Base-by-base conservation (phyloP, 176 grass and related monocot genomes). In the Triticum aestivum region DNA sequence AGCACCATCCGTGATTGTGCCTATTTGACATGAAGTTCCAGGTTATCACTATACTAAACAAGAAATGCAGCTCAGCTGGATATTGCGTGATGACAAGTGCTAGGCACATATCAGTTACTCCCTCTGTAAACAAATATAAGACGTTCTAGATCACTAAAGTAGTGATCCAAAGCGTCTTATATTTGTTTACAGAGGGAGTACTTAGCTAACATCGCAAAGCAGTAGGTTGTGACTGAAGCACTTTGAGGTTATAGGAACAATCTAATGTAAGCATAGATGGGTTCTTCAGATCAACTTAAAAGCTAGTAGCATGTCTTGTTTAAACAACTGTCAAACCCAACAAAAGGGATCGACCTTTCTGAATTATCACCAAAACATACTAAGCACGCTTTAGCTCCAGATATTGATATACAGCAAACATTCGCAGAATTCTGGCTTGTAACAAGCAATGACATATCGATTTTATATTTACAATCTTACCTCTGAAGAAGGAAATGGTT, bases 401-500 rank as follows among this genome's bases (percentile, higher is more conserved):
- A 34, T 85, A 33, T 4, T 75, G 17, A 61, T 82, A 30, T 11
- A 78, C 6, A 5, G 41, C 33, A 42, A 26, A 15, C 20, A 9
- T 8, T 27, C 18, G 0, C 34, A 7, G 3, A 73, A 73, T 47
- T 77, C n/a, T 54, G 61, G 61, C 58, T n/a, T 18, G 5, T 37
- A 80, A 78, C 20, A 69, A 85, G 47, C 9, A 76, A n/a, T 17
- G 58, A 9, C 47, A 39, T 6, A 68, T 35, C 35, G 2, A 34
- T n/a, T 17, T 68, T 49, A 88, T 38, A 34, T 86, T 69, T 21
- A 41, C 30, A 52, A 70, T 4, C 37, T 26, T 92, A 98, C 96
- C 96, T 92, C 83, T 88, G 54, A 98, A 92, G 79, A 96, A 93
- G 58, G 91, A 89, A 65, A 98, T 98, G 73, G 93, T 98, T 78